Evolutionary conservation across 192 early-diverging fungal species (phyloP).

Genomic region (Backusella australiensis): DNA sequence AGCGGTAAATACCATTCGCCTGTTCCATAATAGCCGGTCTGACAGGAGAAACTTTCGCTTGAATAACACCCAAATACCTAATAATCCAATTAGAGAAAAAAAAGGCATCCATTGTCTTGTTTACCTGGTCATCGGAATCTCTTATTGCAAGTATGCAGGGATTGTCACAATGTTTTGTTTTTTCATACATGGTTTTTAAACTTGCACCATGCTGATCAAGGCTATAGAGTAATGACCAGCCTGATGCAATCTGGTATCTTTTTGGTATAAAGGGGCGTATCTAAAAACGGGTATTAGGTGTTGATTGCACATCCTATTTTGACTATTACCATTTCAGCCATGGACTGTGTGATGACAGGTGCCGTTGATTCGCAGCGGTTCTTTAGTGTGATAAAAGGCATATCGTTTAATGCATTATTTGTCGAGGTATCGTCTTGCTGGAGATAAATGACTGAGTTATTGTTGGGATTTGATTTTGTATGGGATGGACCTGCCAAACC

Average conservation of each 20-base stretch:
- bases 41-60: constrained; percentile 62
- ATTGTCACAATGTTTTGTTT: constrained; percentile 52
- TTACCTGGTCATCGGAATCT: constrained; percentile 54
- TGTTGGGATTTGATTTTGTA: neutral
- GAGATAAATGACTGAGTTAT: neutral
- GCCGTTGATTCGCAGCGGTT: neutral
- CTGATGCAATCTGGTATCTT: constrained; percentile 64
- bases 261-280: constrained; percentile 55
- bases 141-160: constrained; percentile 70
- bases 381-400: neutral
- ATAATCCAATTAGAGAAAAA: neutral
- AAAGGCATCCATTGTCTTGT: neutral
- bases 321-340: constrained; percentile 1
- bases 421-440: neutral
- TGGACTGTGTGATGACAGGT: neutral
- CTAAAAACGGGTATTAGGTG: neutral
- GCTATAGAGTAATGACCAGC: constrained; percentile 86
- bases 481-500: neutral
- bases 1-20: constrained; percentile 64
- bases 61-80: constrained; percentile 82
- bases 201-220: constrained; percentile 91
- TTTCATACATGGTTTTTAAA: constrained; percentile 74
- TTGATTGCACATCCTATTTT: too few relatives aligned
- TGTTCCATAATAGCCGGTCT: constrained; percentile 74
- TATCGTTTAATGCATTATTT: neutral